phyloP scores from a whole-genome alignment of 2,329 filamentous ascomycete genomes.

The Penicillium sp. region DNA sequence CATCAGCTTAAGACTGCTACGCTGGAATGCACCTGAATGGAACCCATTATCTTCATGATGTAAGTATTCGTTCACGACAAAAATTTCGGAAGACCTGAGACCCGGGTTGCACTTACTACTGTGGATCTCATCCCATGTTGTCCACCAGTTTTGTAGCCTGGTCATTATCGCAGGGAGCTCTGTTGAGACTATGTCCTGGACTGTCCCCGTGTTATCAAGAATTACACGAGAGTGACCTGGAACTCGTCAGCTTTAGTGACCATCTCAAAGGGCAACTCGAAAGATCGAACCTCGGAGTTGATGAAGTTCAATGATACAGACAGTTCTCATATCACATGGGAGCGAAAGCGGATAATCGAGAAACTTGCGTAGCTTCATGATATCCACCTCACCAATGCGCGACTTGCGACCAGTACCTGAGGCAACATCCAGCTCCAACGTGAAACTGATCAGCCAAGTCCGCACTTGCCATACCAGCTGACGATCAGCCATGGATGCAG shows the following conservation, averaged over 20 bases:
- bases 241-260: background rate
- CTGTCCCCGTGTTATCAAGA: slow-evolving; percentile 28
- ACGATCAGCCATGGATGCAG: slow-evolving; percentile 34
- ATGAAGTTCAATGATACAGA: slow-evolving; percentile 36
- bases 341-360: slow-evolving; percentile 37
- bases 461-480: slow-evolving; percentile 36
- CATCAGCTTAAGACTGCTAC: slow-evolving; percentile 35
- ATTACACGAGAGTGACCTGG: slow-evolving; percentile 29
- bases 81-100: background rate
- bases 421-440: slow-evolving; percentile 34
- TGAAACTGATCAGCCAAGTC: slow-evolving; percentile 37
- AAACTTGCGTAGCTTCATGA: slow-evolving; percentile 33
- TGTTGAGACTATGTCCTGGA: slow-evolving; percentile 24
- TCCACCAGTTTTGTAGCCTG: slow-evolving; percentile 34
- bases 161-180: slow-evolving; percentile 34
- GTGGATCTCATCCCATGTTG: slow-evolving; percentile 36
- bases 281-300: slow-evolving; percentile 31
- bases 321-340: slow-evolving; percentile 34
- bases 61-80: background rate
- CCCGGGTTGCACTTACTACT: slow-evolving; percentile 22
- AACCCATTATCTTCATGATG: slow-evolving; percentile 33
- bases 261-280: background rate
- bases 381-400: slow-evolving; percentile 33
- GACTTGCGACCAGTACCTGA: slow-evolving; percentile 37
- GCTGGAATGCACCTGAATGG: slow-evolving; percentile 36